Base-by-base conservation (phyloP, 208 protist genomes). In the Blastocrithidia nonstop region DNA sequence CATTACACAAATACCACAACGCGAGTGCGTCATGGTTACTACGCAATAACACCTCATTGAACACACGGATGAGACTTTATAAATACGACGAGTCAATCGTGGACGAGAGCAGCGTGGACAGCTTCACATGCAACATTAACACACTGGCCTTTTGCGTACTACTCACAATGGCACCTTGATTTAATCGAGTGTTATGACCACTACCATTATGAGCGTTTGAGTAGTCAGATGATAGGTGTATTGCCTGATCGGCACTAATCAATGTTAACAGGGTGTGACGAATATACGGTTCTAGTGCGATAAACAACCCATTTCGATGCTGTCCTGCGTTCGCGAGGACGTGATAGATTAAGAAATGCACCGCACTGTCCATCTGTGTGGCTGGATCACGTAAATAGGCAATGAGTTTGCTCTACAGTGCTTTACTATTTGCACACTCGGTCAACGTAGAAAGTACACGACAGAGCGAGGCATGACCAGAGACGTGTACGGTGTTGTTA, bases 11-110 rank as follows among this genome's bases (percentile, higher is more conserved):
- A 65, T 75, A 85, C 84, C 84, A 93, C 22, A 89, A 65, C 40
- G 71, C 70, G 13, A 93, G 71, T 1, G 79, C 79, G 44, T 93
- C 84, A 61, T 93, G 84, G 57, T 93, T 88, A 52, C 59, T 86
- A 26, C 71, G 69, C 46, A 93, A 32, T 43, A 56, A 52, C 33
- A 93, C 57, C 49, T 85, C 75, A 22, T 66, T 47, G 45, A 93
- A 83, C 1, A 82, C 74, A 29, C 75, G 73, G 31, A 93, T 39
- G 45, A 88, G 81, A 54, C 66, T 86, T 49, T 89, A 69, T 24
- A 88, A 31, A 57, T 93, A 89, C 16, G 79, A 77, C 11, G 79
- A 66, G 41, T 93, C 84, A 23, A 89, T 70, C 7, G 66, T 47
- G 33, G 63, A 61, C 11, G 76, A 48, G 22, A 93, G 51, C n/a